Evolutionary conservation across 352 stramenopile genomes (phyloP), one percentile per base, ranked within the genome.

Genomic region (Phytophthora boehmeriae): DNA sequence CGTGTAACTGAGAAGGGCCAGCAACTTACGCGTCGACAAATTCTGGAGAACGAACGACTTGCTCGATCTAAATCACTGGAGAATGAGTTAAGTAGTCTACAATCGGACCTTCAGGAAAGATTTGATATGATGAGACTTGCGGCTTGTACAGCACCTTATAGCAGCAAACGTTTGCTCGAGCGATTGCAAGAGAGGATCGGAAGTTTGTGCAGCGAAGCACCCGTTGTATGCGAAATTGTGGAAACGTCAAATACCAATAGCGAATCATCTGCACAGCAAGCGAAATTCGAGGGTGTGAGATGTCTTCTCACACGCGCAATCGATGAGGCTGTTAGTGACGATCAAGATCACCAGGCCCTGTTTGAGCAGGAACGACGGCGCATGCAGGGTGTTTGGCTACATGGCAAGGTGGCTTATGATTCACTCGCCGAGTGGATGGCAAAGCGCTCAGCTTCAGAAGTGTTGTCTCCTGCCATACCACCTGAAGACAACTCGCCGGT

Each of bases 151-250:
- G 60, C 74, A 10, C 76, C 78, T 11, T 83, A 88, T 52, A 65
- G 39, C 25, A 62, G 48, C 16, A 44, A 23, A 1, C 38, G 63
- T 35, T 59, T 88, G 2, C 46, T 63, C 16, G 47, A 59, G 14
- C 59, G 59, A 14, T 35, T 86, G 11, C 23, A 66, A 4, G 56
- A 73, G 35, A 53, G 58, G 13, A 59, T 88, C 13, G 59, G 52
- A 16, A 54, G 45, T 10, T 49, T 84, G 30, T 75, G 55, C 28
- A 75, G 73, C 16, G 78, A 88, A 63, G 59, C 71, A 1, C 76
- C 78, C 1, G 59, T 86, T 19, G 63, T 86, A 16, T 71, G 63
- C 14, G 72, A 74, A 8, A 88, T 83, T 25, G 53, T 44, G 1
- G 59, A 66, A 20, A 13, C 30, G 17, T 54, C 20, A 25, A 48